Percentiles rank a stretch among this genome's conserved stretches.
Conservation (phyloP, 2,329 filamentous ascomycete species). For the Lecanicillium sp. region DNA sequence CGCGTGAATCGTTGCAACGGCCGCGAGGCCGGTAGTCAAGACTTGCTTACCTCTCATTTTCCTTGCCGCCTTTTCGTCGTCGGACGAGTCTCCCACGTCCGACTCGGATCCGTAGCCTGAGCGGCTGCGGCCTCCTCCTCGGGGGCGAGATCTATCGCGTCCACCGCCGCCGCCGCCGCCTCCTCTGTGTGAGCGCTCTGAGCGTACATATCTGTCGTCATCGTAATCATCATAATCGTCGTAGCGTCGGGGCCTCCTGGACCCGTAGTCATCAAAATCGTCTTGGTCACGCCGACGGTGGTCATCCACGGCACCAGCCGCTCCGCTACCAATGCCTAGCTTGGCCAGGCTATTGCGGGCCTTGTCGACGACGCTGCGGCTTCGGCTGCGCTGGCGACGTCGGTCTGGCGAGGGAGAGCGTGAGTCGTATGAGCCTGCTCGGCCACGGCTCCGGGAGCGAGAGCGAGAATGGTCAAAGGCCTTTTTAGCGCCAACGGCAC, state of each 20-base stretch:
- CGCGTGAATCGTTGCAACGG: constrained; percentile 52
- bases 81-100: constrained; percentile 49
- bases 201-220: constrained; percentile 26
- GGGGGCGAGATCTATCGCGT: constrained; percentile 2
- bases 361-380: constrained; percentile 56
- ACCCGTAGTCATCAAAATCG: constrained; percentile 33
- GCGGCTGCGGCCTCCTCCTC: constrained; percentile 13
- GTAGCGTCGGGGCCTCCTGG: constrained; percentile 27
- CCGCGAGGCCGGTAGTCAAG: constrained; percentile 46
- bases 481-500: constrained; percentile 55
- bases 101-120: constrained; percentile 43
- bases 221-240: constrained; percentile 40
- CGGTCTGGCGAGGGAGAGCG: constrained; percentile 37
- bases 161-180: constrained; percentile 17
- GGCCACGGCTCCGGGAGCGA: constrained; percentile 47
- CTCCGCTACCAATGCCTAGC: constrained; percentile 47
- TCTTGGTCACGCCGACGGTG: constrained; percentile 32
- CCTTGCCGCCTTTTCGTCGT: constrained; percentile 43
- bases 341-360: constrained; percentile 54
- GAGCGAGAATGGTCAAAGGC: constrained; percentile 40
- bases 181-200: constrained; percentile 28
- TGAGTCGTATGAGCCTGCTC: constrained; percentile 37
- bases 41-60: constrained; percentile 57
- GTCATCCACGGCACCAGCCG: constrained; percentile 29
- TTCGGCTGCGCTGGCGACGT: constrained; percentile 40